Percentiles rank a stretch among this genome's conserved stretches.
These are phyloP conservation scores for Sugiyamaella americana DNA, from an alignment of 805 yeast genomes.

Conservation along the genomic window DNA sequence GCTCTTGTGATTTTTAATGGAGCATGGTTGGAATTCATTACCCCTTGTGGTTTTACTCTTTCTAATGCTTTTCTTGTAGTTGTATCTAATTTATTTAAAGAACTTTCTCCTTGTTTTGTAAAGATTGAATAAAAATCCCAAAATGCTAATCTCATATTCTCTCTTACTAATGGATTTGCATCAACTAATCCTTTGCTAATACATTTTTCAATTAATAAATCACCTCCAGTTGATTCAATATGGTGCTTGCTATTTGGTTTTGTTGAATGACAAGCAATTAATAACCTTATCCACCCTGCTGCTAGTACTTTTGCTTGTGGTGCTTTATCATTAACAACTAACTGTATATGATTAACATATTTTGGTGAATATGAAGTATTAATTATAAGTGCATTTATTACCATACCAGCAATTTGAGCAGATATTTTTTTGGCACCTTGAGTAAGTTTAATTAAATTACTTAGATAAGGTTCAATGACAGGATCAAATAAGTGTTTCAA, in stretches of 20 bases:
- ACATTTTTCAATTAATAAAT: slow-evolving; percentile 45
- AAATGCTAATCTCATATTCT: slow-evolving; percentile 60
- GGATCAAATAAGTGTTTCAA: slow-evolving; percentile 25
- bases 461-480: slow-evolving; percentile 45
- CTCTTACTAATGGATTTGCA: slow-evolving; percentile 76
- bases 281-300: slow-evolving; percentile 62
- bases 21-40: neutral
- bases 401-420: slow-evolving; percentile 40
- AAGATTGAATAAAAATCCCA: slow-evolving; percentile 61
- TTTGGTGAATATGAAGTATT: slow-evolving; percentile 50
- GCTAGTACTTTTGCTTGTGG: slow-evolving; percentile 64
- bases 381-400: slow-evolving; percentile 45
- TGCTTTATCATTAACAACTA: slow-evolving; percentile 61
- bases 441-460: slow-evolving; percentile 47
- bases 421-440: slow-evolving; percentile 60
- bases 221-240: slow-evolving; percentile 29
- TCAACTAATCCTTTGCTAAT: slow-evolving; percentile 62
- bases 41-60: slow-evolving; percentile 42
- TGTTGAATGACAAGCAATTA: slow-evolving; percentile 37
- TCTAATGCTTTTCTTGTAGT: slow-evolving; percentile 55
- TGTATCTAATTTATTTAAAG: slow-evolving; percentile 37
- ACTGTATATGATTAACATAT: slow-evolving; percentile 43
- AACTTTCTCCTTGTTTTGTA: slow-evolving; percentile 45
- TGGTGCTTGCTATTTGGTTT: slow-evolving; percentile 31
- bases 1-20: slow-evolving; percentile 5